These are phyloP conservation scores for Luvunga scandens DNA, from an alignment of 345 rosid genomes.

Conservation along the genomic window DNA sequence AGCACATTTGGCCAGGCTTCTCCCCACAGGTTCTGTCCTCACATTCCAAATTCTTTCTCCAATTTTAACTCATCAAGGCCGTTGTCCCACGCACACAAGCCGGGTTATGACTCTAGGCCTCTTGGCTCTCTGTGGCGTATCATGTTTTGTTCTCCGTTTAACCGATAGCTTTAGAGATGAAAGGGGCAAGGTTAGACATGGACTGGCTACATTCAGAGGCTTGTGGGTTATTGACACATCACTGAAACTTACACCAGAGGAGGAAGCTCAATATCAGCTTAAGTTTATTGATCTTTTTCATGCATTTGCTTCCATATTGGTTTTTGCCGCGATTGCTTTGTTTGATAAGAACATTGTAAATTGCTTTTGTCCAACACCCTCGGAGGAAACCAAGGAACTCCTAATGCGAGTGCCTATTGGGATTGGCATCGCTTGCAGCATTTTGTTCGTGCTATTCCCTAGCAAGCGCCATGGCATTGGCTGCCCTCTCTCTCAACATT, in stretches of 20 bases:
- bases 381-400: slow-evolving; percentile 6
- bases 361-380: slow-evolving; percentile 13
- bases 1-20: slow-evolving; percentile 14
- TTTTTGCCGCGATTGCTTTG: slow-evolving; percentile 11
- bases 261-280: slow-evolving; percentile 8
- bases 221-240: slow-evolving; percentile 8
- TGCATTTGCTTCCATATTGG: slow-evolving; percentile 3
- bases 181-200: slow-evolving; percentile 14
- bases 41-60: slow-evolving; percentile 13
- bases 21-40: slow-evolving; percentile 10
- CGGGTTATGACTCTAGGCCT: not conserved
- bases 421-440: slow-evolving; percentile 2
- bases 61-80: slow-evolving; percentile 14
- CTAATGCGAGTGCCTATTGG: not conserved
- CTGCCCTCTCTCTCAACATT: slow-evolving; percentile 3
- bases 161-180: slow-evolving; percentile 15
- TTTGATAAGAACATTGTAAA: slow-evolving; percentile 13
- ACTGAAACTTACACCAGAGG: slow-evolving; percentile 8
- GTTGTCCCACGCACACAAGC: slow-evolving; percentile 8
- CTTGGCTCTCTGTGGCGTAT: not conserved
- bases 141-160: slow-evolving; percentile 9
- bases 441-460: slow-evolving; percentile 7
- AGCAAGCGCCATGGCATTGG: slow-evolving; percentile 15
- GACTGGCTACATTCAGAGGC: slow-evolving; percentile 15
- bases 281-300: slow-evolving; percentile 13